phyloP scores from a whole-genome alignment of 106 monocot species.

The Dendrobium nobile region DNA sequence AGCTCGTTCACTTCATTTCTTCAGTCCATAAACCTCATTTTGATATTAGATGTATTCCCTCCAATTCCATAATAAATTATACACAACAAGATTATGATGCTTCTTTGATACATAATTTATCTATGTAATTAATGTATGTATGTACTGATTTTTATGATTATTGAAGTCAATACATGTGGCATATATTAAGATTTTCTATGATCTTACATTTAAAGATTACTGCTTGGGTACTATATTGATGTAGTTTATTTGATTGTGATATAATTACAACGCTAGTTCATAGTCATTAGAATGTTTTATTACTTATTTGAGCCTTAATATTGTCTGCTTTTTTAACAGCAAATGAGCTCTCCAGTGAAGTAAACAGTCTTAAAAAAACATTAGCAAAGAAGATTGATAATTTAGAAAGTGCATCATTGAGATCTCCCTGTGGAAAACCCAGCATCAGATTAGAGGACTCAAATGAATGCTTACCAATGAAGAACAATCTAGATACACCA shows the following conservation, averaged over 20 bases:
- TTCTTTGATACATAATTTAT: too few species aligned
- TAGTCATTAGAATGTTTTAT: background rate
- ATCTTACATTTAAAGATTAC: background rate
- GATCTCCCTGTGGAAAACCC: too few species aligned
- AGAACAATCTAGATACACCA: background rate
- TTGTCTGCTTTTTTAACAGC: constrained; percentile 19
- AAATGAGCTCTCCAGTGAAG: constrained; percentile 38
- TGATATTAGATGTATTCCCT: background rate
- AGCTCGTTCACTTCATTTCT: background rate
- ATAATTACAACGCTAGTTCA: background rate
- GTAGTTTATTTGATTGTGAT: background rate
- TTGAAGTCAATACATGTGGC: background rate
- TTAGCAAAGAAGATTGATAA: constrained; percentile 21
- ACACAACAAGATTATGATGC: too few species aligned
- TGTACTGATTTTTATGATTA: background rate
- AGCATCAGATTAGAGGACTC: background rate
- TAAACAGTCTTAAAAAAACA: constrained; percentile 35
- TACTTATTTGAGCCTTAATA: background rate
- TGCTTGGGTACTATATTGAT: background rate
- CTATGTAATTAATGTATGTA: too few species aligned
- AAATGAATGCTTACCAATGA: constrained; percentile 12
- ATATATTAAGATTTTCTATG: background rate
- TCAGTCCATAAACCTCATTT: background rate
- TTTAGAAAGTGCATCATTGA: background rate
- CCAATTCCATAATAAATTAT: too few species aligned